These are phyloP conservation scores for Adiantum capillusveneris DNA, from an alignment of 75 land plant genomes.

Conservation along the genomic window DNA sequence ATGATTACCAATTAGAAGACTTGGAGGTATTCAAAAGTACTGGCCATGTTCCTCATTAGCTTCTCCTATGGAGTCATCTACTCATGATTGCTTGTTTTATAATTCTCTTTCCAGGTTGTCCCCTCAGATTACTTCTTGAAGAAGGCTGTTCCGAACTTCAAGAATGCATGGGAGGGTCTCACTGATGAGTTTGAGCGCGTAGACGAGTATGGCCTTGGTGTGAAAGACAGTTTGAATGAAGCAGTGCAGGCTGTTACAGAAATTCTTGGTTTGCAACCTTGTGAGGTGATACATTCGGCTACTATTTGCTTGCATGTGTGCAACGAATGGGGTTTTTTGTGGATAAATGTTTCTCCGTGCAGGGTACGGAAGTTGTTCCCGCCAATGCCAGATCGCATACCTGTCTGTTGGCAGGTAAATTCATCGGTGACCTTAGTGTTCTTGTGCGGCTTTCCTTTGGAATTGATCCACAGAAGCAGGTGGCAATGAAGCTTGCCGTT, in stretches of 20 bases:
- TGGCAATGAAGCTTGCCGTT: constrained; percentile 92
- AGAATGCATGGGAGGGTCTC: constrained; percentile 86
- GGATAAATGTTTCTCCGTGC: constrained; percentile 16
- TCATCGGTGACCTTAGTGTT: constrained; percentile 75
- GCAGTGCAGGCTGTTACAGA: constrained; percentile 75
- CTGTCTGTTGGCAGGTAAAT: constrained; percentile 76
- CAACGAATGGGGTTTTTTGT: no score
- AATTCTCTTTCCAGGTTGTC: constrained; percentile 23
- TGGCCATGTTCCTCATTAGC: no score
- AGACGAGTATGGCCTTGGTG: constrained; percentile 95
- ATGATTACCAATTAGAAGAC: constrained; percentile 92
- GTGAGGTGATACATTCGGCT: constrained; percentile 52
- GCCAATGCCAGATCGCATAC: constrained; percentile 88
- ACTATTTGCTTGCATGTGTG: no score
- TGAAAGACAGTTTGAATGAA: constrained; percentile 72
- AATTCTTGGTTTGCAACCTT: constrained; percentile 93
- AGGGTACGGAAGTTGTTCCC: constrained; percentile 88
- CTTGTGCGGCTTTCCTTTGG: constrained; percentile 84
- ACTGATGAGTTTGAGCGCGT: constrained; percentile 60
- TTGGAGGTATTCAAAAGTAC: constrained; percentile 73
- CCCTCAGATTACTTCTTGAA: constrained; percentile 88
- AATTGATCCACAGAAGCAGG: constrained; percentile 59
- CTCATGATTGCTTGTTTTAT: no score
- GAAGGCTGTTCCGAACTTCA: constrained; percentile 76
- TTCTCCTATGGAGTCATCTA: no score